Evolutionary conservation across 2,329 filamentous ascomycete species (phyloP), one percentile per base, ranked within the genome.

Genomic region (Stromatinia cepivora): DNA sequence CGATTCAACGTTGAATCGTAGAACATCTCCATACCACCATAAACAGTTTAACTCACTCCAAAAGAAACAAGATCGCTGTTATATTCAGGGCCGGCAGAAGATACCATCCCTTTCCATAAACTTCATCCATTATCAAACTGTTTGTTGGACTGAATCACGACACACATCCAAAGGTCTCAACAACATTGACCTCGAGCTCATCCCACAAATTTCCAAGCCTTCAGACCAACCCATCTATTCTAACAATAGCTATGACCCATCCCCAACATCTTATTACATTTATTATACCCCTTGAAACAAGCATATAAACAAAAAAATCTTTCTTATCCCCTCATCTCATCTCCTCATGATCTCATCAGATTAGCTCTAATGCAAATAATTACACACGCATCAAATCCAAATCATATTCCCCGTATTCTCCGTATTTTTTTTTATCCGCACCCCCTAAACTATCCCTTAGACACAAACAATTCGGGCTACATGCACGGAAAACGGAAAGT

Each of bases 171-270:
- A 36, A 36, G 28, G 42, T 50, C 45, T 63, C 59, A 63, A 36
- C 59, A 50, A 31, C 45, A 50, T 31, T 34, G 45, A 36, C 59
- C 59, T 28, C 39, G n/a, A n/a, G 15, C 36, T 42, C 13, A 42
- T 15, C 39, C 13, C 13, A 42, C 39, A 15, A 15, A 63, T 22
- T 50, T 39, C 42, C 46, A 34, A n/a, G 17, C 45, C 20, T 63
- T 11, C 28, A 20, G 7, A 28, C 59, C 20, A 62, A 46, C 22
- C 28, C 53, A 34, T 20, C 15, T 10, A 22, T n/a, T 63, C 42
- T 63, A 63, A 50, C 42, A 48, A 63, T 63, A 63, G 59, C 59
- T 50, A 25, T 31, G 31, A 34, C 34, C 34, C 22, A 57, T 57
- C 54, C 54, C 54, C 54, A 39, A 57, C 20, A 57, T 39, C 54